These are phyloP conservation scores for Aspergillus leporis DNA, from an alignment of 495 filamentous ascomycete genomes.

Conservation along the genomic window DNA sequence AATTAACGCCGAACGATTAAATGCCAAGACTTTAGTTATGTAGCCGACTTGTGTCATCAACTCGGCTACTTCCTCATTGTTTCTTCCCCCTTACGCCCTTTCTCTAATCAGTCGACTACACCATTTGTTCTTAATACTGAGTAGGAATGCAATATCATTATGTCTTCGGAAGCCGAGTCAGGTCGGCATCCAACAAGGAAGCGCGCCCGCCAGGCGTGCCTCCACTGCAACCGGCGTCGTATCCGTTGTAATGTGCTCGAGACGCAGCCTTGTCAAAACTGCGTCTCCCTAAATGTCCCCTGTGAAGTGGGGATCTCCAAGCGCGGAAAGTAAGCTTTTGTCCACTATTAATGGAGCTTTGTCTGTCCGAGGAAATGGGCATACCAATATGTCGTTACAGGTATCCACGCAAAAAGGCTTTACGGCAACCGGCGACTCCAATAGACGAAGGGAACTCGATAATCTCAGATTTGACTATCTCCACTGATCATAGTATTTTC, in stretches of 20 bases:
- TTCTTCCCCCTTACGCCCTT: neutral
- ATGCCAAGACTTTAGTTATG: conserved; percentile 8
- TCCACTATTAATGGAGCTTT: neutral
- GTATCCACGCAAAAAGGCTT: conserved; percentile 24
- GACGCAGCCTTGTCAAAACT: conserved; percentile 46
- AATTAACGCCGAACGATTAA: neutral
- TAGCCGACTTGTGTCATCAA: conserved; percentile 11
- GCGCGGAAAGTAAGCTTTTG: conserved; percentile 42
- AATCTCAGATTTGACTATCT: conserved; percentile 5
- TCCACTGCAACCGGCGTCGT: conserved; percentile 46
- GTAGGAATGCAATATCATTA: neutral
- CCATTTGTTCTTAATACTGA: neutral
- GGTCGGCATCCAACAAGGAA: conserved; percentile 21
- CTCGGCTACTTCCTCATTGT: conserved; percentile 5
- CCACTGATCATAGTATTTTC: neutral
- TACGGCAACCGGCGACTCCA: neutral
- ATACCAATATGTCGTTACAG: conserved; percentile 11
- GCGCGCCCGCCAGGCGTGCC: conserved; percentile 47
- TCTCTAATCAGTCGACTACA: neutral
- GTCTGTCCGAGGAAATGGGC: neutral
- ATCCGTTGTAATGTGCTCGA: conserved; percentile 50
- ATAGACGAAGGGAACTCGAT: neutral
- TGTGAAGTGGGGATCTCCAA: conserved; percentile 47
- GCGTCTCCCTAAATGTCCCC: conserved; percentile 34
- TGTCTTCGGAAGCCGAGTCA: conserved; percentile 3